A percentile compares a stretch with the other conserved stretches of the same genome.
Conservation (phyloP, 2,329 filamentous ascomycete genomes). For the Conoideocrella luteorostrata region DNA sequence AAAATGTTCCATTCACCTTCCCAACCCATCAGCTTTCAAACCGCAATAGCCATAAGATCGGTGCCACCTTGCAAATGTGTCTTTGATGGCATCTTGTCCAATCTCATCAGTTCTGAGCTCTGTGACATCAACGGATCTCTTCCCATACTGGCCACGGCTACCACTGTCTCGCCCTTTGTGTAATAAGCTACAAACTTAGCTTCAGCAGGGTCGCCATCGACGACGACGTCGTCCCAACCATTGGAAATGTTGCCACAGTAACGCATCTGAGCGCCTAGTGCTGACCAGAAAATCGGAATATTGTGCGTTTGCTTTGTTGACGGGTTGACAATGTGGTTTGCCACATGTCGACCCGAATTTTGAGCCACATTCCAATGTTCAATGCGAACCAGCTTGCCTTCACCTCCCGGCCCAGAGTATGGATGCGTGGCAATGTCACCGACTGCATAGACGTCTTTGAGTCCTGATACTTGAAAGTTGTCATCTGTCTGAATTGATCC, state of each 20-base stretch:
- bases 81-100: slow-evolving; percentile 77
- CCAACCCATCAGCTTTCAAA: no score
- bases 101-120: slow-evolving; percentile 76
- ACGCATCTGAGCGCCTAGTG: slow-evolving; percentile 77
- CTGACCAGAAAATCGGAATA: slow-evolving; percentile 96
- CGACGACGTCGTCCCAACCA: slow-evolving; percentile 79
- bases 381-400: slow-evolving; percentile 69
- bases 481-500: slow-evolving; percentile 81
- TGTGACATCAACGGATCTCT: slow-evolving; percentile 83
- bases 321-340: slow-evolving; percentile 66
- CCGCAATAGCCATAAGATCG: slow-evolving; percentile 39
- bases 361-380: slow-evolving; percentile 99
- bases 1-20: no score
- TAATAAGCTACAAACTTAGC: slow-evolving; percentile 88
- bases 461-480: slow-evolving; percentile 66
- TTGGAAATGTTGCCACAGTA: slow-evolving; percentile 83
- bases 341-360: slow-evolving; percentile 78
- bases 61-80: slow-evolving; percentile 61
- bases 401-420: slow-evolving; percentile 81
- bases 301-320: slow-evolving; percentile 58
- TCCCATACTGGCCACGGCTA: slow-evolving; percentile 87
- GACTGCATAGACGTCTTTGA: slow-evolving; percentile 83
- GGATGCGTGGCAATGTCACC: slow-evolving; percentile 95
- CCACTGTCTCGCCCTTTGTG: slow-evolving; percentile 74
- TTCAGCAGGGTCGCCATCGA: slow-evolving; percentile 70